These are phyloP conservation scores for Uncinocarpus reesii DNA, from an alignment of 2,329 filamentous ascomycete genomes.

Conservation along the genomic window DNA sequence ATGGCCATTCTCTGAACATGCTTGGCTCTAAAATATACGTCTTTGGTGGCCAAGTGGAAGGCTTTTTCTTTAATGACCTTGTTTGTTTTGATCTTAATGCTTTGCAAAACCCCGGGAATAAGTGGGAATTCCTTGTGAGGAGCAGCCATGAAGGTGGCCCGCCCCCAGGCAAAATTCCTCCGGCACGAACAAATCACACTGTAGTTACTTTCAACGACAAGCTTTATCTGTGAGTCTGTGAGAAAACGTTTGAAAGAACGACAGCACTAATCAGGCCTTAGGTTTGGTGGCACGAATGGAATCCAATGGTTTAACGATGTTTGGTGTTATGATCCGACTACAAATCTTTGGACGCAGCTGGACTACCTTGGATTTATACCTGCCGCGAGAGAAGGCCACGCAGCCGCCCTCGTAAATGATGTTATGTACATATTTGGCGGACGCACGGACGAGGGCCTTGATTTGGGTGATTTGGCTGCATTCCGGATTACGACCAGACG, in stretches of 20 bases:
- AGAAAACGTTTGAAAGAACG: not conserved
- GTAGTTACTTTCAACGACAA: slow-evolving; percentile 87
- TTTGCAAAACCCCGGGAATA: slow-evolving; percentile 77
- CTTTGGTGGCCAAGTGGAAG: slow-evolving; percentile 94
- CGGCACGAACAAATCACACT: slow-evolving; percentile 87
- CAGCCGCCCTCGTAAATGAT: slow-evolving; percentile 84
- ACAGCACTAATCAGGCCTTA: slow-evolving; percentile 29
- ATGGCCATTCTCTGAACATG: slow-evolving; percentile 94
- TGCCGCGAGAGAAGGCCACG: slow-evolving; percentile 83
- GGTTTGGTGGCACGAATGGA: slow-evolving; percentile 96
- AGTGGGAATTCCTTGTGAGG: slow-evolving; percentile 85
- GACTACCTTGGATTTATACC: slow-evolving; percentile 98
- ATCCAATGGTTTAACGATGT: slow-evolving; percentile 98
- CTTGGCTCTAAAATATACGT: slow-evolving; percentile 94
- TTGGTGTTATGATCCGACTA: slow-evolving; percentile 81
- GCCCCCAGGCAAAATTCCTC: slow-evolving; percentile 59
- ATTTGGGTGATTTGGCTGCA: slow-evolving; percentile 85
- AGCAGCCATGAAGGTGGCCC: slow-evolving; percentile 53
- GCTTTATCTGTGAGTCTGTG: slow-evolving; percentile 66
- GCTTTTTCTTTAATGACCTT: slow-evolving; percentile 95
- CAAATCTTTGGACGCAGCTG: slow-evolving; percentile 74
- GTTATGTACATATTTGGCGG: slow-evolving; percentile 99
- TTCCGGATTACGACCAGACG: slow-evolving; percentile 70
- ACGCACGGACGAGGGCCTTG: slow-evolving; percentile 81
- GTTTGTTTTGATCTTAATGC: slow-evolving; percentile 93